Percentiles rank a stretch among this genome's conserved stretches.
Evolutionary conservation across 2,329 filamentous ascomycete species (phyloP).

Genomic region (Truncatella angustata): DNA sequence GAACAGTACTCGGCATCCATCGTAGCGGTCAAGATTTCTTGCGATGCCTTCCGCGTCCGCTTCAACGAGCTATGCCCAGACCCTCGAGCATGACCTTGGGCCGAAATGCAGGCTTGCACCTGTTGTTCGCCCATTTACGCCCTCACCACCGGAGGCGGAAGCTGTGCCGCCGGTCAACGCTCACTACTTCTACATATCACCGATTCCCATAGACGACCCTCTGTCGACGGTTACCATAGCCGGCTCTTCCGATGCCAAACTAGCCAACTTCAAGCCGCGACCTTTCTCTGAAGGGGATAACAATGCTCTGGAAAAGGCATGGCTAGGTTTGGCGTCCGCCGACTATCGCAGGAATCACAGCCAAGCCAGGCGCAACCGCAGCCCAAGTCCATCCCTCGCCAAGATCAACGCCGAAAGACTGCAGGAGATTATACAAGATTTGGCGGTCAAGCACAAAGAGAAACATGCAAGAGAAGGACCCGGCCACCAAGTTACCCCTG

Average conservation of each 20-base stretch:
- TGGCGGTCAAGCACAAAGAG: constrained; percentile 45
- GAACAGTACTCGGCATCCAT: background rate
- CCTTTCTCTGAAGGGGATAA: constrained; percentile 82
- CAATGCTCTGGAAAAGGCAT: constrained; percentile 73
- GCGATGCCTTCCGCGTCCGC: constrained; percentile 22
- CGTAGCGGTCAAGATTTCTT: background rate
- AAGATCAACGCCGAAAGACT: constrained; percentile 35
- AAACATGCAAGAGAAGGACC: constrained; percentile 41
- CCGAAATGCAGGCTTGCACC: constrained; percentile 57
- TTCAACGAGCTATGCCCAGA: constrained; percentile 17
- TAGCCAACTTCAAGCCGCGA: constrained; percentile 61
- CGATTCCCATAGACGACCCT: constrained; percentile 82
- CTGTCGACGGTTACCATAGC: constrained; percentile 64
- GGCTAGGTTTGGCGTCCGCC: constrained; percentile 59
- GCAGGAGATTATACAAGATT: constrained; percentile 36
- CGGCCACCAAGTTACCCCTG: constrained; percentile 26
- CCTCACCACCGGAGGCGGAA: constrained; percentile 36
- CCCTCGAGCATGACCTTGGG: constrained; percentile 54
- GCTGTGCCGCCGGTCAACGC: constrained; percentile 60
- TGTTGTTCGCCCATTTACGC: constrained; percentile 35
- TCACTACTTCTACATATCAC: constrained; percentile 84
- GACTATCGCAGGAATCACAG: constrained; percentile 47
- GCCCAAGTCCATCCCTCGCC: constrained; percentile 30
- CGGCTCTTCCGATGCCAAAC: constrained; percentile 46
- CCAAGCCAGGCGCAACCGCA: constrained; percentile 31